Evolutionary conservation across 2,329 filamentous ascomycete genomes (phyloP).

Genomic region (Chrysoporthe cubensis): DNA sequence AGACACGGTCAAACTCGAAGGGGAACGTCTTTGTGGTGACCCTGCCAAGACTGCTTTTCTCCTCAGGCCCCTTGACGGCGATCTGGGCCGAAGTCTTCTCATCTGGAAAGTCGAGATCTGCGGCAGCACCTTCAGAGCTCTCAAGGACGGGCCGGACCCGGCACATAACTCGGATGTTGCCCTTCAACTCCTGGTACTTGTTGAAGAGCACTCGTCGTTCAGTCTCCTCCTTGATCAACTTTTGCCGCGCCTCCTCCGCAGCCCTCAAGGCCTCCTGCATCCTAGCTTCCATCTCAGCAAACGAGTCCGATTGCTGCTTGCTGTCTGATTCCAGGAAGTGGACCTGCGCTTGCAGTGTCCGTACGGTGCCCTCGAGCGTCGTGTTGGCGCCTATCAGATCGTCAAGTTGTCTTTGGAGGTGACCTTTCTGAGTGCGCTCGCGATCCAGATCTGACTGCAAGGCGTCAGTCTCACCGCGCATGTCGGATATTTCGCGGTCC

Average conservation of each 20-base stretch:
- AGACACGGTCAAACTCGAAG: conserved; percentile 94
- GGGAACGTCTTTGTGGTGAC: conserved; percentile 78
- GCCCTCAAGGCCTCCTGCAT: conserved; percentile 76
- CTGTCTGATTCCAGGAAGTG: conserved; percentile 89
- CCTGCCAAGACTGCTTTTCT: conserved; percentile 77
- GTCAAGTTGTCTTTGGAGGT: conserved; percentile 55
- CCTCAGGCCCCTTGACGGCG: conserved; percentile 79
- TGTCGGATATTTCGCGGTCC: conserved; percentile 57
- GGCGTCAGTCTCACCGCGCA: conserved; percentile 50
- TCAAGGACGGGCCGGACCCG: conserved; percentile 79
- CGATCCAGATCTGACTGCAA: conserved; percentile 58
- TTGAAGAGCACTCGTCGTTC: conserved; percentile 92
- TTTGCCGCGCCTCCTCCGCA: conserved; percentile 74
- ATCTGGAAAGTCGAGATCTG: conserved; percentile 79
- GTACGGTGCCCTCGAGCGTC: conserved; percentile 74
- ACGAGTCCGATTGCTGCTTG: conserved; percentile 85
- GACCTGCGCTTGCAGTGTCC: conserved; percentile 78
- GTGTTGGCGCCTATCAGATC: conserved; percentile 65
- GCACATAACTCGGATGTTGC: conserved; percentile 98
- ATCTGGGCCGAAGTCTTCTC: conserved; percentile 88
- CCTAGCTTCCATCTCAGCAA: conserved; percentile 77
- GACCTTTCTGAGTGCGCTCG: conserved; percentile 66
- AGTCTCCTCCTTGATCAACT: conserved; percentile 88
- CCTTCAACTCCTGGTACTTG: conserved; percentile 95
- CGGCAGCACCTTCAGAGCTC: conserved; percentile 63